Evolutionary conservation across 306 rosid species (phyloP), one percentile per base, ranked within the genome.

Genomic region (Acacia crassicarpa): DNA sequence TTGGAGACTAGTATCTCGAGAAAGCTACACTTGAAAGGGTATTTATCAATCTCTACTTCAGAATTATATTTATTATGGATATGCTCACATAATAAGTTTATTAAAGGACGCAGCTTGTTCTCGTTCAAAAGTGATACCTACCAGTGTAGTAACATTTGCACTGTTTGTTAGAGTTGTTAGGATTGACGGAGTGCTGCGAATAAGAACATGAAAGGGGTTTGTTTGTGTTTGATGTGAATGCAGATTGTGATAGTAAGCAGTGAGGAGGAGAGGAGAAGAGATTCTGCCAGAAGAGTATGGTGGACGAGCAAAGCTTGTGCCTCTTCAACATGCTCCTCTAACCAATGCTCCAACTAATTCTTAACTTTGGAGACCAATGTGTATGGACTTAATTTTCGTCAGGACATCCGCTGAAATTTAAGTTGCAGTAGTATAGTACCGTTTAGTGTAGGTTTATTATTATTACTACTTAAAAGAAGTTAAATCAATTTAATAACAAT

Each of bases 1-100:
- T 78, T 95, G 99, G 99, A 93, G 87, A 89, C 32, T 95, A 82
- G 89, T 95, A 93, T 82, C 92, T 95, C 19, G 98, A 95, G 77
- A 95, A 89, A 89, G 93, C 90, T 65, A 95, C 98, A 14, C 80
- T 85, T 19, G 91, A 88, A 83, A 95, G 93, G 97, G 98, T 95
- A 82, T 54, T 45, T 25, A 23, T 40, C 43, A 32, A 61, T 74
- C 48, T 67, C 54, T 32, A 44, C 40, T 38, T 66, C 43, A 32
- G 76, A 74, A 9, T n/a, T n/a, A n/a, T n/a, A n/a, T 38, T 38
- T 9, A 67, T 30, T 12, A 30, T 63, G 68, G 41, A 13, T 30
- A 13, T 30, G 69, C 41, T 30, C 10, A 9, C 25, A 53, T 1
- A 53, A 53, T 1, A 53, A 53, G 11, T 19, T 20, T 53, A 53